Evolutionary conservation across 1,284 basidiomycete species (phyloP), one percentile per base, ranked within the genome.

Genomic region (Pyrrhoderma noxium): DNA sequence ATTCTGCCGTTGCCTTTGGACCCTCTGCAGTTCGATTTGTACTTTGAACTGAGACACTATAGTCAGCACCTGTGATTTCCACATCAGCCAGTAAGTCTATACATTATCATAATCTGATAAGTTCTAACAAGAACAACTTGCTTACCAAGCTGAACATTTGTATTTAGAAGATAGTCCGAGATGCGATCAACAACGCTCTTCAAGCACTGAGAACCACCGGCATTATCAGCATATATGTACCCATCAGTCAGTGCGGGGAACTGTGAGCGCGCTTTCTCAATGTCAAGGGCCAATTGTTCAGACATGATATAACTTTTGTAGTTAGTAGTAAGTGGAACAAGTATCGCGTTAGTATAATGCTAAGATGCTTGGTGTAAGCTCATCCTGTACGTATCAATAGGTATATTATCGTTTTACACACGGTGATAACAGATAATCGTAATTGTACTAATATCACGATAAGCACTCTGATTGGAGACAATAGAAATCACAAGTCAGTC

Each of bases 141-240:
- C 60, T 56, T 51, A 51, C 82, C 82, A 39, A 87, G 75, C 62
- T 89, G 86, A 0, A 79, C 83, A 59, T 89, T 89, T 4, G 81
- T 79, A 63, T 80, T 76, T 18, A 76, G 54, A 18, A 89, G 73
- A 59, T 89, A 90, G 60, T 84, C 77, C 8, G 71, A 70, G 57
- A 89, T 75, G 35, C 73, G 68, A 50, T 79, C 71, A 41, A 78
- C 77, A 37, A 81, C 81, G 51, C 66, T 66, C 48, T 70, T 64
- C 7, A 75, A 64, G 38, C 75, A 74, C 62, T 89, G 86, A 2
- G 84, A 86, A 3, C 87, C 88, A 0, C 86, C 88, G 0, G 88
- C 88, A 59, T 87, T 90, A 66, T 89, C 87, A 8, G 74, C 85
- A 59, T 77, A 89, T 57, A 89, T 75, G 60, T 73, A 87, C 2